Percentiles rank a stretch among this genome's conserved stretches.
These are phyloP conservation scores for Alnus rubra DNA, from an alignment of 306 rosid genomes.

Conservation along the genomic window DNA sequence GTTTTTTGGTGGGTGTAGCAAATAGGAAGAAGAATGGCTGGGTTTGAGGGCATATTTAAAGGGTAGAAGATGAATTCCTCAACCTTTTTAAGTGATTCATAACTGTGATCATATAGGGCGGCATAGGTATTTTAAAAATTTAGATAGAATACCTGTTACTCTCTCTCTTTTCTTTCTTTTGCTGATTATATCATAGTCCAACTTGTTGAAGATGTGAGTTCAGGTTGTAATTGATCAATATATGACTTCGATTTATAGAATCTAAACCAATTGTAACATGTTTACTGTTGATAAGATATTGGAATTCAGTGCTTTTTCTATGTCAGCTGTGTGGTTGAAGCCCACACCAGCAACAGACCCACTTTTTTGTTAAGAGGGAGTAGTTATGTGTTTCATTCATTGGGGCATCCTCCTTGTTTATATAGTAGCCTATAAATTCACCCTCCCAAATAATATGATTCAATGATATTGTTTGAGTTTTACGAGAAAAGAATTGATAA, in stretches of 20 bases:
- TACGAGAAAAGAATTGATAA: too few relatives aligned
- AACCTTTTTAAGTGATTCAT: neutral
- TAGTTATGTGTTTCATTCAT: too few relatives aligned
- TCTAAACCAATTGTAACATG: neutral
- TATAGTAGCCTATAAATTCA: too few relatives aligned
- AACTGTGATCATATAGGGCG: neutral
- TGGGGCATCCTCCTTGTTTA: too few relatives aligned
- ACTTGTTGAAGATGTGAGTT: neutral
- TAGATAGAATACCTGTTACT: neutral
- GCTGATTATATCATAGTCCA: neutral
- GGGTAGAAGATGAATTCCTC: constrained; percentile 6
- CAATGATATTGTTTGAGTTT: too few relatives aligned
- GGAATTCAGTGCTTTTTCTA: neutral
- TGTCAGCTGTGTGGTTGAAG: too few relatives aligned
- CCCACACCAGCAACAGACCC: too few relatives aligned
- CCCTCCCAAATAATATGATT: too few relatives aligned
- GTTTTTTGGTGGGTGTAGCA: neutral
- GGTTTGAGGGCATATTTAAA: neutral
- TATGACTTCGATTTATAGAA: neutral
- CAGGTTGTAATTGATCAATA: neutral
- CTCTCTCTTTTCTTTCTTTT: neutral
- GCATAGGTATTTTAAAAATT: neutral
- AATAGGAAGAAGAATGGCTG: neutral
- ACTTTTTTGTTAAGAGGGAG: too few relatives aligned
- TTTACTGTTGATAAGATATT: neutral